Conservation (phyloP, 345 rosid genomes). For the Populus deltoides region DNA sequence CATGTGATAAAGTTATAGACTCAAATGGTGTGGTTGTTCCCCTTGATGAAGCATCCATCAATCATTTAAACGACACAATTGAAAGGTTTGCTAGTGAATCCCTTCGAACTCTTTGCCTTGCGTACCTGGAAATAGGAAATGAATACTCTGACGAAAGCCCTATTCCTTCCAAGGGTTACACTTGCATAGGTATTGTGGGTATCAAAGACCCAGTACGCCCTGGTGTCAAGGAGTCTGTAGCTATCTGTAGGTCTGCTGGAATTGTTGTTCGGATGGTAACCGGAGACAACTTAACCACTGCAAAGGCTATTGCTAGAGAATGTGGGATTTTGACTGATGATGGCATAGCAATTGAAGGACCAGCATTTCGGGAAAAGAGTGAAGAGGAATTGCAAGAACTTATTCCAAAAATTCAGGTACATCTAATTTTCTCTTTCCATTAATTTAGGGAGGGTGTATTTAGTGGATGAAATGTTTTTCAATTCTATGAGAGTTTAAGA, state of each 20-base stretch:
- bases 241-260: constrained; percentile 34
- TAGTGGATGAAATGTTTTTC: background rate
- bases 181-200: constrained; percentile 35
- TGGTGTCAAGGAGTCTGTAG: constrained; percentile 37
- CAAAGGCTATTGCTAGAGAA: constrained; percentile 37
- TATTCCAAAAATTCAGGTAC: constrained; percentile 87
- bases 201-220: constrained; percentile 39
- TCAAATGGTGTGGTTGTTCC: constrained; percentile 69
- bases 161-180: constrained; percentile 42
- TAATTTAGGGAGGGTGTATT: background rate
- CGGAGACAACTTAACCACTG: constrained; percentile 34
- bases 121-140: constrained; percentile 60
- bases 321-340: constrained; percentile 34
- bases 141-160: constrained; percentile 48
- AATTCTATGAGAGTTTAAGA: background rate
- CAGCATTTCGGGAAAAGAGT: constrained; percentile 27
- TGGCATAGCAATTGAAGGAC: constrained; percentile 36
- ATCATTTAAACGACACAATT: constrained; percentile 47
- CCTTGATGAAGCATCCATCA: constrained; percentile 49
- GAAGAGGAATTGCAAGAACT: constrained; percentile 42
- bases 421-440: background rate
- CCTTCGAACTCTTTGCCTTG: constrained; percentile 92
- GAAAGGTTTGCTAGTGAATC: constrained; percentile 85
- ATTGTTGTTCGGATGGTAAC: constrained; percentile 33
- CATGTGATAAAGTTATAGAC: constrained; percentile 70